A percentile compares a stretch with the other conserved stretches of the same genome.
phyloP scores from a whole-genome alignment of 164 flowering plant genomes.

The Stephania japonica region DNA sequence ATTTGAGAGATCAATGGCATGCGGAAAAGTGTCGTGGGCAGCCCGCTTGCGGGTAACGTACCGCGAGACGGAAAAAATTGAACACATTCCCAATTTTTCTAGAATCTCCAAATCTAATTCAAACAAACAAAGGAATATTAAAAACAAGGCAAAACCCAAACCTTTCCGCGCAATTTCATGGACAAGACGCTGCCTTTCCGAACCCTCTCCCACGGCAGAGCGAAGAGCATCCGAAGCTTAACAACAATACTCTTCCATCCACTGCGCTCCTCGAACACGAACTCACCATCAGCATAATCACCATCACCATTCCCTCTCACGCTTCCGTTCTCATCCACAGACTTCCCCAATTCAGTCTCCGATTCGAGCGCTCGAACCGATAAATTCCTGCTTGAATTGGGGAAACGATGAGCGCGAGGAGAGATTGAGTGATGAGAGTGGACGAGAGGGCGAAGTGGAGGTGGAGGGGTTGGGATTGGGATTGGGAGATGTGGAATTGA shows the following conservation, averaged over 20 bases:
- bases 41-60: too few species aligned
- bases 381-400: slow-evolving; percentile 10
- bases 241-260: slow-evolving; percentile 56
- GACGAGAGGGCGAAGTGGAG: neutral
- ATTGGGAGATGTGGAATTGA: neutral
- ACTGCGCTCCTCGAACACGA: slow-evolving; percentile 38
- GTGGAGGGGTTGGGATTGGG: neutral
- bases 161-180: slow-evolving; percentile 89
- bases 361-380: slow-evolving; percentile 33
- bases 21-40: too few species aligned
- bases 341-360: neutral
- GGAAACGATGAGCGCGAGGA: slow-evolving; percentile 8
- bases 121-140: neutral
- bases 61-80: too few species aligned
- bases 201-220: slow-evolving; percentile 83
- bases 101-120: neutral
- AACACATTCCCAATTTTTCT: too few species aligned
- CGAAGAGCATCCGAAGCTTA: slow-evolving; percentile 67
- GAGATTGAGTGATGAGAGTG: slow-evolving; percentile 1
- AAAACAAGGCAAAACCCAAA: slow-evolving; percentile 13
- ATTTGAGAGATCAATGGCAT: too few species aligned
- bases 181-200: slow-evolving; percentile 70
- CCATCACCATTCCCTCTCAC: slow-evolving; percentile 16
- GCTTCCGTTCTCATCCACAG: slow-evolving; percentile 18
- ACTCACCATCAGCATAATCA: slow-evolving; percentile 71